These are phyloP conservation scores for Sicyos edulis DNA, from an alignment of 306 rosid genomes.

Conservation along the genomic window DNA sequence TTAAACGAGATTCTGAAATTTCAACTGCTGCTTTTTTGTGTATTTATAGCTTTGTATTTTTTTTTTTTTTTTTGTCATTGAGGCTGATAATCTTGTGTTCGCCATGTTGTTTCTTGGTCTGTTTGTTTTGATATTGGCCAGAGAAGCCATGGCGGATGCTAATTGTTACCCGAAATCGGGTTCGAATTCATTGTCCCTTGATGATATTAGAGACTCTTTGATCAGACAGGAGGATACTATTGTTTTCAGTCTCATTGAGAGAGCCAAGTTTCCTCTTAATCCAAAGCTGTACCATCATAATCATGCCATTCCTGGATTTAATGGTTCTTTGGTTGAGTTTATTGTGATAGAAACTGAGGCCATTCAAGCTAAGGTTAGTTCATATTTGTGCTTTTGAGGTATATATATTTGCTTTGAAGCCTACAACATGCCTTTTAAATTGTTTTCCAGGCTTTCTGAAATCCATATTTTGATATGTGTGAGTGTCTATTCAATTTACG, in stretches of 20 bases:
- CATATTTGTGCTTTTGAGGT: too few relatives aligned
- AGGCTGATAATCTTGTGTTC: slow-evolving; percentile 3
- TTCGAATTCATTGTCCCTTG: slow-evolving; percentile 37
- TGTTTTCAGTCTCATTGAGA: slow-evolving; percentile 55
- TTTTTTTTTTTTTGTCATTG: neutral
- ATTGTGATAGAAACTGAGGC: slow-evolving; percentile 51
- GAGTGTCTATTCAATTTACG: too few relatives aligned
- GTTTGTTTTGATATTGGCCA: slow-evolving; percentile 32
- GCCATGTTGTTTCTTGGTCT: slow-evolving; percentile 22
- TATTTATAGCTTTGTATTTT: neutral
- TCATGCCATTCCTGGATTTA: slow-evolving; percentile 11
- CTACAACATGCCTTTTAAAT: neutral
- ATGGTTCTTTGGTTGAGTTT: slow-evolving; percentile 50
- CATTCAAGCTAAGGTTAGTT: slow-evolving; percentile 56
- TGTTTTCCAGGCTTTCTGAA: too few relatives aligned
- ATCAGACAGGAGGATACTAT: slow-evolving; percentile 75
- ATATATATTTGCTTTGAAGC: too few relatives aligned
- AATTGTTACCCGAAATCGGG: slow-evolving; percentile 21
- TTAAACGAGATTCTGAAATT: too few relatives aligned
- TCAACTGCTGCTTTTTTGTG: too few relatives aligned
- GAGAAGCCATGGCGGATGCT: slow-evolving; percentile 30
- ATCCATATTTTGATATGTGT: too few relatives aligned
- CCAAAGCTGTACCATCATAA: slow-evolving; percentile 38
- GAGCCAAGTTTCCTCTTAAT: slow-evolving; percentile 64
- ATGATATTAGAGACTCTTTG: slow-evolving; percentile 54